These are phyloP conservation scores for Penicillium aurantiogriseum DNA, from an alignment of 2,329 filamentous ascomycete genomes.

Conservation along the genomic window DNA sequence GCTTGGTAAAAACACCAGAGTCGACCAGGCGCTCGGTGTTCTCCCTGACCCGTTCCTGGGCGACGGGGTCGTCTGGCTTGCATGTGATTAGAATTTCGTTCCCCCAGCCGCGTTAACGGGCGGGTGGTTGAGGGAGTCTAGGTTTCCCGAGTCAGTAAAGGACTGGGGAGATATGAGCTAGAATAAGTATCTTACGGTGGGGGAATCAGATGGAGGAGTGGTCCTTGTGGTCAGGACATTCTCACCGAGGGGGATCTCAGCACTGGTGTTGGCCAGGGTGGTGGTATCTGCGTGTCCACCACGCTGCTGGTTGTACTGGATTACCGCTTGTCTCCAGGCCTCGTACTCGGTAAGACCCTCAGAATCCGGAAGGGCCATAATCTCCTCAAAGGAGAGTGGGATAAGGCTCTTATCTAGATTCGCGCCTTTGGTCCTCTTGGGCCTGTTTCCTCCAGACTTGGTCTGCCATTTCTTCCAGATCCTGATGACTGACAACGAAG, in stretches of 20 bases:
- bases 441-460: too few relatives aligned
- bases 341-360: not conserved
- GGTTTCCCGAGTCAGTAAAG: not conserved
- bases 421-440: too few relatives aligned
- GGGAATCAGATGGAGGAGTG: not conserved
- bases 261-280: not conserved
- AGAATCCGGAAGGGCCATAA: not conserved
- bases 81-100: not conserved
- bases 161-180: fast-evolving
- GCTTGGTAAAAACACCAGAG: not conserved
- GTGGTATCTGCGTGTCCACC: not conserved
- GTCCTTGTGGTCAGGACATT: not conserved
- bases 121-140: not conserved
- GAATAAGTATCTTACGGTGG: not conserved
- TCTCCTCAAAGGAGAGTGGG: not conserved
- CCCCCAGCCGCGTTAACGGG: not conserved
- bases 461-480: too few relatives aligned
- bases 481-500: too few relatives aligned
- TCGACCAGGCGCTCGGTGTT: not conserved
- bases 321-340: not conserved
- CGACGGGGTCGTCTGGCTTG: not conserved
- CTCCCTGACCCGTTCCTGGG: not conserved
- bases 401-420: too few relatives aligned
- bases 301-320: not conserved
- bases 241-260: not conserved